These are phyloP conservation scores for Macadamia integrifolia DNA, from an alignment of 164 flowering plant genomes.

Conservation along the genomic window DNA sequence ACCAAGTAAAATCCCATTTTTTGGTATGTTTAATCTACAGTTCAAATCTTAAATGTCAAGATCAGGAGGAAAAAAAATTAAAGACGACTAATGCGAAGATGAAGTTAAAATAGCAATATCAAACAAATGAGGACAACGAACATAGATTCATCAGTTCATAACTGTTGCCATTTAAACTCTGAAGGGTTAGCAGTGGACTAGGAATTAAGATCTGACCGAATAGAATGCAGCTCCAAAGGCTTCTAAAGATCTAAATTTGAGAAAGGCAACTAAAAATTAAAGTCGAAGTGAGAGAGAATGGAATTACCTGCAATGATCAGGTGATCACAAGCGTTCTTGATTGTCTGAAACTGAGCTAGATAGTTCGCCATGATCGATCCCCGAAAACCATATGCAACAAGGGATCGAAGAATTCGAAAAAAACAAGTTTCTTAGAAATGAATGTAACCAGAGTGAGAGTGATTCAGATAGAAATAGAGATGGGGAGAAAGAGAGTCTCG, in stretches of 20 bases:
- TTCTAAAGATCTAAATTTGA: background rate
- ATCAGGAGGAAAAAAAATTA: background rate
- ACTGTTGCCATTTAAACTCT: too few relatives aligned
- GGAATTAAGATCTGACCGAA: background rate
- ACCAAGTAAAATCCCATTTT: background rate
- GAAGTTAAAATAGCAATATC: too few relatives aligned
- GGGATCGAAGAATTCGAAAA: conserved; percentile 16
- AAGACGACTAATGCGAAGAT: background rate
- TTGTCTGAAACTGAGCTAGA: conserved; percentile 88
- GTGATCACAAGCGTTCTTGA: conserved; percentile 67
- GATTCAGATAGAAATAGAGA: background rate
- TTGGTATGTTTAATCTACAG: background rate
- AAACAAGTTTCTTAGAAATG: background rate
- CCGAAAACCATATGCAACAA: conserved; percentile 12
- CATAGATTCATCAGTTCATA: background rate
- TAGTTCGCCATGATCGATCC: conserved; percentile 70
- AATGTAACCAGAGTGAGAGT: background rate
- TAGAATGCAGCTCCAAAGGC: background rate
- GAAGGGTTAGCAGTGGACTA: background rate
- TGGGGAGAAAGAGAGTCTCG: background rate
- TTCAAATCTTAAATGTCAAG: background rate
- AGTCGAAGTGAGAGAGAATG: background rate
- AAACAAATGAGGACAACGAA: too few relatives aligned
- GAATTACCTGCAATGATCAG: conserved; percentile 66
- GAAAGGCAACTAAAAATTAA: background rate